Base-by-base conservation (phyloP, 78 protist species). In the Monosiga brevicollis region DNA sequence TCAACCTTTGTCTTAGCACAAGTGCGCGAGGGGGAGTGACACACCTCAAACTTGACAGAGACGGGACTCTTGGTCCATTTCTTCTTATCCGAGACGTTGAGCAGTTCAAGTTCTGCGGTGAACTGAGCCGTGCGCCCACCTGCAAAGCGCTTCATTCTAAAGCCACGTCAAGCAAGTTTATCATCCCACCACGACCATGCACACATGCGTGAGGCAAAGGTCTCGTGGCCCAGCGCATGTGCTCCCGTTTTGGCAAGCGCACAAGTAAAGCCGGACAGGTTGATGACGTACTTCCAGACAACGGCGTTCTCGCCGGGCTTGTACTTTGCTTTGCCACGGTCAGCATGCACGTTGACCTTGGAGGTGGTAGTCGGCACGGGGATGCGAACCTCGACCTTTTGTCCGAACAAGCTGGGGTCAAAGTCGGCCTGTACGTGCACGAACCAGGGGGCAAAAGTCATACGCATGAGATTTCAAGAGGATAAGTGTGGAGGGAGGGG, bases 361-460 rank as follows among this genome's bases (percentile, higher is more conserved):
- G 99, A 98, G 0, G 99, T 94, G 93, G 91, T 95, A 81, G 81
- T 42, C 2, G 99, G 99, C 42, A 86, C 78, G 62, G 98, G 98
- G 42, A 95, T 81, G 87, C 90, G 83, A 0, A 75, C 76, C 71
- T 90, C 85, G 26, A 87, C 90, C 9, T 86, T 80, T 0, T 83
- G 74, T n/a, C 87, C 92, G 75, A 86, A 78, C 71, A 89, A 49
- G 36, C n/a, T 9, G 35, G 81, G 10, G 38, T 43, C 34, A 76
- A 86, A 89, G 20, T 29, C 71, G 23, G 83, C n/a, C 86, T 89
- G 86, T 73, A 91, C 91, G 73, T n/a, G n/a, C n/a, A 91, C 86
- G 10, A 95, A 90, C 78, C 88, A 88, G 42, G 88, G 86, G 76
- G 86, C 81, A 84, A 81, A 20, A 49, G 15, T 49, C 62, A 49